Evolutionary conservation across 2,329 filamentous ascomycete genomes (phyloP), one percentile per base, ranked within the genome.

Genomic region (Scedosporium aurantiacum): DNA sequence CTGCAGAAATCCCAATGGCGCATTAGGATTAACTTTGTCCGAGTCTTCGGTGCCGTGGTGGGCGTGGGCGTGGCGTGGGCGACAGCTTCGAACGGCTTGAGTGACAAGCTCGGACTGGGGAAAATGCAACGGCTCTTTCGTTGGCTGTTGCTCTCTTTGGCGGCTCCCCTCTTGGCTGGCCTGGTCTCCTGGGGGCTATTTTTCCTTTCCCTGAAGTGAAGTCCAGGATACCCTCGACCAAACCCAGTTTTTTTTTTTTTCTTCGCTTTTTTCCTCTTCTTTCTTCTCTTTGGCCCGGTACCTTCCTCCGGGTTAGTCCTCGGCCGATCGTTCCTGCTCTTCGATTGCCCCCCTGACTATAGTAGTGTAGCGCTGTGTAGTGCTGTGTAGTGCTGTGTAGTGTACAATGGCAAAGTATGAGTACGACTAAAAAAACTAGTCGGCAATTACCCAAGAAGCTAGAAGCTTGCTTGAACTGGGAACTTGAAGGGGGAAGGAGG

Each of bases 361-460:
- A 37, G 58, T 21, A 57, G 21, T 21, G 25, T 25, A 43, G 58
- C 23, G 28, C 10, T 23, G 56, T 40, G 40, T n/a, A n/a, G n/a
- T n/a, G n/a, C n/a, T n/a, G n/a, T n/a, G n/a, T n/a, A n/a, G n/a
- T n/a, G n/a, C n/a, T n/a, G n/a, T n/a, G 32, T 37, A 37, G 32
- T 37, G 32, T 37, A 37, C 32, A 37, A 12, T 10, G 12, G 4
- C 32, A 37, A 37, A 25, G 57, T 47, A 47, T 12, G 43, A 21
- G 43, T 47, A 47, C n/a, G 43, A 47, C 21, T 23, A 47, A 47
- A n/a, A 41, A 45, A n/a, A 18, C n/a, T 21, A 27, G 50, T 54
- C 50, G 50, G 50, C 12, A 60, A 52, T 50, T 60, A 50, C 58
- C 28, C 57, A 43, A 37, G 57, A 58, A 58, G 57, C 57, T 47